A percentile compares a stretch with the other conserved stretches of the same genome.
phyloP scores from a whole-genome alignment of 768 basidiomycete genomes.

The Hemileccinum rubropunctum region DNA sequence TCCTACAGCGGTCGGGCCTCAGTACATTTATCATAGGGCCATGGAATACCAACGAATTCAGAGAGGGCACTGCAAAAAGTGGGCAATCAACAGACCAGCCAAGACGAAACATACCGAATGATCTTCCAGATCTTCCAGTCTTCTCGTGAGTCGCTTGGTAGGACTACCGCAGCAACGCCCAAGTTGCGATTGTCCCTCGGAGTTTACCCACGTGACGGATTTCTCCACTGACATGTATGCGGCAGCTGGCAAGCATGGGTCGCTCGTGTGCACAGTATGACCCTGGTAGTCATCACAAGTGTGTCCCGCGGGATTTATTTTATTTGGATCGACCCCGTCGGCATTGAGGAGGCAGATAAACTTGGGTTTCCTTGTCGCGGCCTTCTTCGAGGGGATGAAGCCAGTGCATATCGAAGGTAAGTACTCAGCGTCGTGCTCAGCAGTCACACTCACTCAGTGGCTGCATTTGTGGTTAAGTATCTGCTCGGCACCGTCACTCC shows the following conservation, averaged over 20 bases:
- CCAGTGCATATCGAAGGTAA: too few relatives aligned
- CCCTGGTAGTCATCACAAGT: constrained; percentile 99
- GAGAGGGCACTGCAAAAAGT: constrained; percentile 66
- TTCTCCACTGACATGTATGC: constrained; percentile 99
- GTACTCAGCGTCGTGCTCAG: too few relatives aligned
- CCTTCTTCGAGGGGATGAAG: constrained; percentile 82
- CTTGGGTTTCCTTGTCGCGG: constrained; percentile 76
- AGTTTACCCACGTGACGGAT: constrained; percentile 91
- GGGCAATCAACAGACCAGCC: not conserved
- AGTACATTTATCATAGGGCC: constrained; percentile 91
- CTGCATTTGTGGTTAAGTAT: too few relatives aligned
- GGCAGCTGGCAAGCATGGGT: constrained; percentile 84
- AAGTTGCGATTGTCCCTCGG: constrained; percentile 89
- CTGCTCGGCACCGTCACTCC: too few relatives aligned
- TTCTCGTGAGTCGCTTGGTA: constrained; percentile 93
- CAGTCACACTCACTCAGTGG: too few relatives aligned
- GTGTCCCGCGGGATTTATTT: constrained; percentile 85
- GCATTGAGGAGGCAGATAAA: constrained; percentile 97
- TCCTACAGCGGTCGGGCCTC: constrained; percentile 94
- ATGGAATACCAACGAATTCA: constrained; percentile 73
- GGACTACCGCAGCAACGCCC: constrained; percentile 88
- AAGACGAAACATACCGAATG: constrained; percentile 59
- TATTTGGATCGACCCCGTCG: constrained; percentile 88
- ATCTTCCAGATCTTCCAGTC: constrained; percentile 99
- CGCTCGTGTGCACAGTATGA: constrained; percentile 97